Base-by-base conservation (phyloP, 2,329 filamentous ascomycete genomes). In the Cercospora sojina region DNA sequence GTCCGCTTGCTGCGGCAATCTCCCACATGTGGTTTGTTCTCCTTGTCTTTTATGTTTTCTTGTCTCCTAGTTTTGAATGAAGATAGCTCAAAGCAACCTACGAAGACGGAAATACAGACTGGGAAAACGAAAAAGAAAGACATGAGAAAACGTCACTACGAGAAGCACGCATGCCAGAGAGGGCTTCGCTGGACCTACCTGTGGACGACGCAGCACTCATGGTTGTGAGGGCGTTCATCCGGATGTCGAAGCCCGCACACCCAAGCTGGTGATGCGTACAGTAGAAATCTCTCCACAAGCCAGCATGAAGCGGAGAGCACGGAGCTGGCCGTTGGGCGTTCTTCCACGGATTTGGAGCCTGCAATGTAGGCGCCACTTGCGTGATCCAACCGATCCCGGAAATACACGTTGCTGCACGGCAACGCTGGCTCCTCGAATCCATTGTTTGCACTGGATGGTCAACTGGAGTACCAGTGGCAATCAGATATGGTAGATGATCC, bases 31-130 rank as follows among this genome's bases (percentile, higher is more conserved):
- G 53, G 53, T 57, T 57, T 57, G 53, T 57, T 41, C 41, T 47
- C 29, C 7, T 29, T 55, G 29, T 59, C 32, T 43, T 31, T 32
- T 43, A 23, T 65, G 12, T 60, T 27, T 23, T 62, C 57, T 31
- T 23, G 31, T 59, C 29, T 53, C 47, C 47, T 53, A 16, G 25
- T 29, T 6, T 53, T 23, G 8, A 41, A 43, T 32, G 13, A 62
- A 62, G 64, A 62, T 66, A 66, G 64, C 64, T 66, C 41, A 66
- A 66, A 62, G 64, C 64, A 65, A 20, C 20, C 47, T 53, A 27
- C 6, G 23, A 53, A 27, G 12, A 53, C 23, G 23, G 5, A 20
- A 16, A 25, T 53, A 16, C 47, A 20, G 47, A 53, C 6, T 25
- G 10, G 3, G 35, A 13, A 20, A 29, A 23, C 16, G 16, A n/a